A percentile compares a stretch with the other conserved stretches of the same genome.
Conservation (phyloP, 1,284 basidiomycete species). For the Cryptococcus sp. region DNA sequence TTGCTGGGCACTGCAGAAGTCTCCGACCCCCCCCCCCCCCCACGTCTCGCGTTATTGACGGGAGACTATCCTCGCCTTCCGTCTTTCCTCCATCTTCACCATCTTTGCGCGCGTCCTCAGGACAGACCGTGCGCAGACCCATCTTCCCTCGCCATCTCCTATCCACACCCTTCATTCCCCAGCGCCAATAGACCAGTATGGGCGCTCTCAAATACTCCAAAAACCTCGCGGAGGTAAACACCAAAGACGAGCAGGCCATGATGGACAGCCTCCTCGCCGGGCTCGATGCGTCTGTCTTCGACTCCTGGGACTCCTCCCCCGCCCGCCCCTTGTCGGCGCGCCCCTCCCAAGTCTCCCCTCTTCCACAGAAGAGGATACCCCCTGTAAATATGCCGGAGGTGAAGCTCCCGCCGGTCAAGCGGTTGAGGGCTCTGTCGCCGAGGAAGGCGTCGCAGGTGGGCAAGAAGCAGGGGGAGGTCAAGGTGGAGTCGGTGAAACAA, state of each 20-base stretch:
- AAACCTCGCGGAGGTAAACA: too few species aligned
- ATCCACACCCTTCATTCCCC: not conserved
- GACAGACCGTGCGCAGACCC: not conserved
- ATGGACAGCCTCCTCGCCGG: constrained; percentile 46
- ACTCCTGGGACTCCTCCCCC: constrained; percentile 22
- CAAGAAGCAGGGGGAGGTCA: not conserved
- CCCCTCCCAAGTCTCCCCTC: constrained; percentile 9
- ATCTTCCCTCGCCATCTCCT: not conserved
- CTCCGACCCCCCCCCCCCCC: too few species aligned
- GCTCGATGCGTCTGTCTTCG: constrained; percentile 44
- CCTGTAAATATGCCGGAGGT: constrained; percentile 1
- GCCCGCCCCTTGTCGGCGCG: constrained; percentile 7
- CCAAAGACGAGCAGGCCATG: constrained; percentile 40
- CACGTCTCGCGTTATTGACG: too few species aligned
- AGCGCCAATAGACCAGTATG: not conserved
- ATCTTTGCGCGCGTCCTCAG: not conserved
- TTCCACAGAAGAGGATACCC: constrained; percentile 1
- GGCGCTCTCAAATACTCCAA: too few species aligned
- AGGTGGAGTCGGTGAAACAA: not conserved
- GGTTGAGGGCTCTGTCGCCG: constrained; percentile 10
- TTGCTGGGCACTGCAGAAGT: too few species aligned
- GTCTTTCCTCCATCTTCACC: too few species aligned
- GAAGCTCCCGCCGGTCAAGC: constrained; percentile 2
- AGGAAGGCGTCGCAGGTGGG: not conserved
- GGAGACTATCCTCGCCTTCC: too few species aligned